phyloP scores from a whole-genome alignment of 2,329 filamentous ascomycete species.

The Fusarium nelsonii region DNA sequence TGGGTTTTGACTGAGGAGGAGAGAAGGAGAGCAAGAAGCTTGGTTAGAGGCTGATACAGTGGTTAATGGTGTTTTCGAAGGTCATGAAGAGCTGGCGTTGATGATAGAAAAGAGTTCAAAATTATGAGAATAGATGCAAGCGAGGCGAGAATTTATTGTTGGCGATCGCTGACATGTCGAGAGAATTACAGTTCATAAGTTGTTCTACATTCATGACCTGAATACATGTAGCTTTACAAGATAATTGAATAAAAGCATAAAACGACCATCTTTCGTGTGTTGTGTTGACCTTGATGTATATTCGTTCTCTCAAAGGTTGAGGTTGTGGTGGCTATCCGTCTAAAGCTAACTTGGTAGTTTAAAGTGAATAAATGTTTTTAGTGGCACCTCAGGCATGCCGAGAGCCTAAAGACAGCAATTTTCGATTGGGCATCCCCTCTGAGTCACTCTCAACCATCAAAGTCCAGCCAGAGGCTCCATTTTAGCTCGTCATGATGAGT shows the following conservation, averaged over 20 bases:
- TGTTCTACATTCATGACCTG: not conserved
- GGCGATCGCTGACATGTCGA: conserved; percentile 1
- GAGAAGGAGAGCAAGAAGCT: conserved; percentile 75
- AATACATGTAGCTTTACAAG: not conserved
- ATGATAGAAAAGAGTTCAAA: conserved; percentile 32
- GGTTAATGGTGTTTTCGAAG: conserved; percentile 17
- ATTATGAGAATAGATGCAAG: conserved; percentile 24
- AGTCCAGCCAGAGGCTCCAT: conserved; percentile 35
- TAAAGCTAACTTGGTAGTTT: not conserved
- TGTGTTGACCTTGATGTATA: not conserved
- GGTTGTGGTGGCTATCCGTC: not conserved
- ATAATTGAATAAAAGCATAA: not conserved
- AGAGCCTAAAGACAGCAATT: conserved; percentile 27
- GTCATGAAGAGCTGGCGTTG: conserved; percentile 18
- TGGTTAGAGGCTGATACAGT: conserved; percentile 62
- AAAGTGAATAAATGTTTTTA: conserved; percentile 29
- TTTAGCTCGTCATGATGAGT: conserved; percentile 46
- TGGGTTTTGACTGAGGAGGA: conserved; percentile 82
- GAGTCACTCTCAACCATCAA: conserved; percentile 43
- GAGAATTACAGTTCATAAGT: not conserved
- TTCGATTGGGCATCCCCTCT: conserved; percentile 36
- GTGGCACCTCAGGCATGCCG: conserved; percentile 21
- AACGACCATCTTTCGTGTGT: not conserved
- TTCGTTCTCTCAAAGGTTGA: not conserved
- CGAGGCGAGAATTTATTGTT: conserved; percentile 14